Evolutionary conservation across 441 rosid species (phyloP).

Genomic region (Theobroma grandiflorum): DNA sequence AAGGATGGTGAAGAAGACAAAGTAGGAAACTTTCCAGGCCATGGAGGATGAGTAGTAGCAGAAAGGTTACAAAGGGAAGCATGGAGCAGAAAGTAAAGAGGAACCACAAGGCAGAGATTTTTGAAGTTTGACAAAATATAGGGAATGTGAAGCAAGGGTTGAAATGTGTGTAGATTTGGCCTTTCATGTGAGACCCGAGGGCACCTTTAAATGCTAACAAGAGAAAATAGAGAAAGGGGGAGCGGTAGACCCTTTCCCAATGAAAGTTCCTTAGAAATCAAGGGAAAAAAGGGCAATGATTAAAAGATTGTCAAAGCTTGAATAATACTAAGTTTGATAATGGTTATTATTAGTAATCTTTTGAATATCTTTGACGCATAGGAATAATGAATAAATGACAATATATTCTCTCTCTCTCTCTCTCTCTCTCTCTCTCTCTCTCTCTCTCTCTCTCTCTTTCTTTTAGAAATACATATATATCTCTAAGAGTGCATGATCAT

Average conservation of each 20-base stretch:
- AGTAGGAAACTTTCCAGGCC: conserved; percentile 59
- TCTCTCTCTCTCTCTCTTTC: neutral
- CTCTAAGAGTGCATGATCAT: conserved; percentile 20
- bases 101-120: neutral
- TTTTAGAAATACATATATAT: neutral
- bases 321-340: conserved; percentile 52
- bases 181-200: conserved; percentile 44
- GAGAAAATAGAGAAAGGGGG: conserved; percentile 22
- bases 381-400: conserved; percentile 13
- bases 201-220: conserved; percentile 40
- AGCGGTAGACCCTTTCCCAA: conserved; percentile 47
- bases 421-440: neutral
- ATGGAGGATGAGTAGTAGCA: conserved; percentile 49
- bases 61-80: conserved; percentile 53
- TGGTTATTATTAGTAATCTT: conserved; percentile 37
- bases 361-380: conserved; percentile 13
- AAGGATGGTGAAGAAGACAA: conserved; percentile 45
- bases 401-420: neutral
- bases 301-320: conserved; percentile 50
- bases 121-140: neutral
- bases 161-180: conserved; percentile 21
- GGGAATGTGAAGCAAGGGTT: conserved; percentile 20
- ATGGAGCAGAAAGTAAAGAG: conserved; percentile 45
- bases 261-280: conserved; percentile 63
- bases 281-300: conserved; percentile 46